Conservation (phyloP, 768 basidiomycete genomes). For the Pseudohyphozyma bogoriensis region DNA sequence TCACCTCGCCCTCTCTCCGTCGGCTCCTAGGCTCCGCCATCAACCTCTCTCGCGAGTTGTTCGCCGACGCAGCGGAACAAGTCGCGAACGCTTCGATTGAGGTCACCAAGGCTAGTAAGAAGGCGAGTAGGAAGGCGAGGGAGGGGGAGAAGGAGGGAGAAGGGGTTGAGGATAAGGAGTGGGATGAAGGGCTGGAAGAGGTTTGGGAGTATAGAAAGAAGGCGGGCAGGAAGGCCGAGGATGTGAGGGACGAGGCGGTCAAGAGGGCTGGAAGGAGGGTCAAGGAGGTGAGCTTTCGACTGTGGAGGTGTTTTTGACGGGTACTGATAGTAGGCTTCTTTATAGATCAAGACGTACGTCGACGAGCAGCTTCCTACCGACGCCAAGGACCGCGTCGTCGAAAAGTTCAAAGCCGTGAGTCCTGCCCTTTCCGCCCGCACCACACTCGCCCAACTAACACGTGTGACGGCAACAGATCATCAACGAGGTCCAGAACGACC, state of each 20-base stretch:
- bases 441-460: no score
- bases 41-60: conserved; percentile 38
- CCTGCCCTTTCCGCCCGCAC: neutral
- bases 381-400: conserved; percentile 38
- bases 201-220: conserved; percentile 17
- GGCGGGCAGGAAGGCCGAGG: conserved; percentile 27
- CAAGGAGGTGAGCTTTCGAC: conserved; percentile 3
- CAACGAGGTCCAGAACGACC: conserved; percentile 37
- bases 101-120: conserved; percentile 29
- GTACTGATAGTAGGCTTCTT: neutral
- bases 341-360: conserved; percentile 16
- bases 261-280: conserved; percentile 14
- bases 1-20: conserved; percentile 39
- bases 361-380: conserved; percentile 41
- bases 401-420: conserved; percentile 36
- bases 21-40: conserved; percentile 37
- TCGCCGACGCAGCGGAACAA: conserved; percentile 39
- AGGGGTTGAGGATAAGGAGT: conserved; percentile 38
- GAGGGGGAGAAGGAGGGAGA: conserved; percentile 35
- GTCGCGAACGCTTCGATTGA: conserved; percentile 33
- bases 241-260: conserved; percentile 24
- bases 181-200: conserved; percentile 35
- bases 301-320: conserved; percentile 15
- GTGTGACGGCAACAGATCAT: conserved; percentile 26
- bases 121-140: conserved; percentile 35